Evolutionary conservation across 495 filamentous ascomycete genomes (phyloP).

Genomic region (Jackrogersella multiformis): DNA sequence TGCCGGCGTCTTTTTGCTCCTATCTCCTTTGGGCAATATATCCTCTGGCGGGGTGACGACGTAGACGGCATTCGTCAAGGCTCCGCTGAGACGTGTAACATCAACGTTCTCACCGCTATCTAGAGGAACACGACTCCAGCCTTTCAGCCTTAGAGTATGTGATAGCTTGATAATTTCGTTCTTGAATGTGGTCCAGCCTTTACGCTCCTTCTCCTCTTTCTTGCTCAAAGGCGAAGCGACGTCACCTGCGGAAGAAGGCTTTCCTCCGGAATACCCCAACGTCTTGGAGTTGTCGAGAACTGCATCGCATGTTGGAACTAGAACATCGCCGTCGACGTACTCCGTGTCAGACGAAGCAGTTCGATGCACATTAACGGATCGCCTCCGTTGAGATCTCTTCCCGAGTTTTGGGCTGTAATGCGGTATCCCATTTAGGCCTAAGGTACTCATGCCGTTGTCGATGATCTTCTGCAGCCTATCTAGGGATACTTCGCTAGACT

Average conservation of each 20-base stretch:
- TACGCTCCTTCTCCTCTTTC: slow-evolving; percentile 68
- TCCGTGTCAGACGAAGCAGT: slow-evolving; percentile 81
- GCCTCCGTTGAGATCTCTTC: slow-evolving; percentile 48
- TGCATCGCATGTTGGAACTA: slow-evolving; percentile 81
- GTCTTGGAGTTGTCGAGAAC: slow-evolving; percentile 89
- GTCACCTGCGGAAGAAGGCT: slow-evolving; percentile 57
- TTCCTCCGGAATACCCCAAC: slow-evolving; percentile 73
- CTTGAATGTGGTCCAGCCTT: slow-evolving; percentile 84
- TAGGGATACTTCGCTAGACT: slow-evolving; percentile 68
- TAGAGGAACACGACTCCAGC: slow-evolving; percentile 86
- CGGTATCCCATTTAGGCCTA: slow-evolving; percentile 52
- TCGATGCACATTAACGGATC: slow-evolving; percentile 45
- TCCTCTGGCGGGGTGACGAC: slow-evolving; percentile 83
- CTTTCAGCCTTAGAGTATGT: slow-evolving; percentile 87
- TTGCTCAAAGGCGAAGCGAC: slow-evolving; percentile 51
- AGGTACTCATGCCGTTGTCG: slow-evolving; percentile 63
- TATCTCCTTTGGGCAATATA: slow-evolving; percentile 49
- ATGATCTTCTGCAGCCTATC: slow-evolving; percentile 77
- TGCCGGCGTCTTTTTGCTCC: slow-evolving; percentile 53
- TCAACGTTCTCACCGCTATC: slow-evolving; percentile 70
- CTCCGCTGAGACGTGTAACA: slow-evolving; percentile 88
- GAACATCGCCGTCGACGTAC: slow-evolving; percentile 72
- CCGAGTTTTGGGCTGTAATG: slow-evolving; percentile 47
- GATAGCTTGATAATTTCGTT: slow-evolving; percentile 86
- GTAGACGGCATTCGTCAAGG: slow-evolving; percentile 95